Conservation (phyloP, 306 rosid species). For the Trifolium repens region DNA sequence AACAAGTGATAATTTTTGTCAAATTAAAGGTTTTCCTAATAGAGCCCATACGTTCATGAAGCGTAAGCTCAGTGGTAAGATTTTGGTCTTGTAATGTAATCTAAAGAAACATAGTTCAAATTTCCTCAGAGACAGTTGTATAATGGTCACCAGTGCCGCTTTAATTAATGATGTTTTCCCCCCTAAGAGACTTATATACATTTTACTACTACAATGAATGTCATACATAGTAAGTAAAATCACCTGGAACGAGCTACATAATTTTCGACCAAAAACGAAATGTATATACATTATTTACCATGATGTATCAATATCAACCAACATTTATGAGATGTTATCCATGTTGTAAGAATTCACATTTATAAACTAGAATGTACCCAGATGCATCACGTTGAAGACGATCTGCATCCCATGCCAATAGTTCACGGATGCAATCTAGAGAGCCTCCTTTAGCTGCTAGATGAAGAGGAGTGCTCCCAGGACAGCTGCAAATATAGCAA, state of each 20-base stretch:
- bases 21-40: neutral
- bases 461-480: conserved; percentile 95
- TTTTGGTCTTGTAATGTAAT: no score
- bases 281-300: neutral
- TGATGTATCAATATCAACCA: conserved; percentile 1
- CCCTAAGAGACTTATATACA: neutral
- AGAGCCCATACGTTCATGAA: neutral
- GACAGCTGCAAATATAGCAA: conserved; percentile 64
- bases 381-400: conserved; percentile 90
- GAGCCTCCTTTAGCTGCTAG: conserved; percentile 97
- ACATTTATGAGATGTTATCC: conserved; percentile 8
- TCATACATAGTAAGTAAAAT: neutral
- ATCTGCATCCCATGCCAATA: conserved; percentile 98
- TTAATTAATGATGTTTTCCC: neutral
- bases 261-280: neutral
- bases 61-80: no score
- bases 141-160: neutral
- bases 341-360: conserved; percentile 1
- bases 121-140: neutral
- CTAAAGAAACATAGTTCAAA: neutral
- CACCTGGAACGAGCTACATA: conserved; percentile 3
- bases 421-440: conserved; percentile 79
- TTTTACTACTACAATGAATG: neutral
- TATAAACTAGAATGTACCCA: conserved; percentile 59
- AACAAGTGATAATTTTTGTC: conserved; percentile 15